Evolutionary conservation across 2,329 filamentous ascomycete genomes (phyloP).

Genomic region (Exophiala lecanii-corni): DNA sequence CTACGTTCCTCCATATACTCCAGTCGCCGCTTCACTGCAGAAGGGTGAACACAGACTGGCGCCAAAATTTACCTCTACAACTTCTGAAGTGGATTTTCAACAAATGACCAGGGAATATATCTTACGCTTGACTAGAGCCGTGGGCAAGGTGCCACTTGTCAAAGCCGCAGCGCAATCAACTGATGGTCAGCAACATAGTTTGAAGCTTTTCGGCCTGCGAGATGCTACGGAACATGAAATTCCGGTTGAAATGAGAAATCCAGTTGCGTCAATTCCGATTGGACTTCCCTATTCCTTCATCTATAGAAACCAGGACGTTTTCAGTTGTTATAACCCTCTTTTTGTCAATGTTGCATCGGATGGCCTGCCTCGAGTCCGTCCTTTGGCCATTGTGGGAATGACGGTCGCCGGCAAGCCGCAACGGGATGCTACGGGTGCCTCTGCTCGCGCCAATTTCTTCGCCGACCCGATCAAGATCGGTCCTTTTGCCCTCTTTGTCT

Average conservation of each 20-base stretch:
- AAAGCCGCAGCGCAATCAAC: not conserved
- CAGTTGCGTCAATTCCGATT: constrained; percentile 21
- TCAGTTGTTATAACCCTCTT: constrained; percentile 34
- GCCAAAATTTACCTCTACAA: constrained; percentile 64
- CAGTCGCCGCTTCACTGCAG: constrained; percentile 29
- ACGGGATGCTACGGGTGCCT: constrained; percentile 12
- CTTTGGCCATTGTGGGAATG: constrained; percentile 16
- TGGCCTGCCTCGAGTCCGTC: not conserved
- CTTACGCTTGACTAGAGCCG: constrained; percentile 33
- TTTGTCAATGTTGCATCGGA: constrained; percentile 30
- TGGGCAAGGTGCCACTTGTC: constrained; percentile 25
- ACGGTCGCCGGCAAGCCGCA: constrained; percentile 15
- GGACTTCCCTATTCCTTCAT: constrained; percentile 37
- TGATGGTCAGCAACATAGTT: not conserved
- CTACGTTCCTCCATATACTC: constrained; percentile 60
- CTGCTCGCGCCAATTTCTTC: constrained; percentile 18
- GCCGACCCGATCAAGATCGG: constrained; percentile 6
- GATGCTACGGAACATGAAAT: constrained; percentile 12
- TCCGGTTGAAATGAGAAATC: constrained; percentile 5
- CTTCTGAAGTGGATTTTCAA: constrained; percentile 60
- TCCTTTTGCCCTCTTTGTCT: constrained; percentile 14
- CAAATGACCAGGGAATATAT: constrained; percentile 54
- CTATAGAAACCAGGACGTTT: constrained; percentile 25
- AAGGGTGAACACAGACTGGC: constrained; percentile 50
- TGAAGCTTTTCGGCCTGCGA: constrained; percentile 16